A percentile compares a stretch with the other conserved stretches of the same genome.
Conservation (phyloP, 139 green algal species). For the Chlamydomonas sp. region DNA sequence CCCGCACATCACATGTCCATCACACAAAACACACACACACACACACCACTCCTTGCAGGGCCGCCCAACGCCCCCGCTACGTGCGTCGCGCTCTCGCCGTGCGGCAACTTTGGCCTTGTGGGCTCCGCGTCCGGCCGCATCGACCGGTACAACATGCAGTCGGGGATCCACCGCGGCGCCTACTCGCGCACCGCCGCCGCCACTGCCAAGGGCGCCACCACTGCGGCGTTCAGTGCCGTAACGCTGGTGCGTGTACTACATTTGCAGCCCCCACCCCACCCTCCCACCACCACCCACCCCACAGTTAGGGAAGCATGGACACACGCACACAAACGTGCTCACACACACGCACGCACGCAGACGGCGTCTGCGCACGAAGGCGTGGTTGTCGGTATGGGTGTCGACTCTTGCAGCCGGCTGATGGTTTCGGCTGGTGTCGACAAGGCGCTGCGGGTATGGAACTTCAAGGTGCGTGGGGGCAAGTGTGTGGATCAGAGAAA, state of each 20-base stretch:
- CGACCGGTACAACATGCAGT: slow-evolving; percentile 96
- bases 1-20: too few species aligned
- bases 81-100: slow-evolving; percentile 51
- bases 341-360: too few species aligned
- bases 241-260: too few species aligned
- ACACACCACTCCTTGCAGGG: too few species aligned
- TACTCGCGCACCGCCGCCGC: slow-evolving; percentile 32
- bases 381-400: slow-evolving; percentile 51
- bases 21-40: too few species aligned
- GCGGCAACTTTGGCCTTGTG: slow-evolving; percentile 95
- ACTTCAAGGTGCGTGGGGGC: too few species aligned
- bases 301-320: too few species aligned
- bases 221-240: background rate
- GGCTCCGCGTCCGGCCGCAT: slow-evolving; percentile 64
- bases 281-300: too few species aligned
- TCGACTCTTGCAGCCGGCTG: slow-evolving; percentile 62
- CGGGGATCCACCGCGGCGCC: slow-evolving; percentile 65
- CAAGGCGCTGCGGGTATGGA: slow-evolving; percentile 67
- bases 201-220: background rate
- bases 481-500: too few species aligned
- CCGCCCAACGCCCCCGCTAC: slow-evolving; percentile 1
- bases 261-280: too few species aligned
- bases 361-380: slow-evolving; percentile 69
- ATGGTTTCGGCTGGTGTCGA: slow-evolving; percentile 59
- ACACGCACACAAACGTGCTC: too few species aligned